A percentile compares a stretch with the other conserved stretches of the same genome.
Evolutionary conservation across 2,329 filamentous ascomycete genomes (phyloP).

Genomic region (Beauveria sp.): DNA sequence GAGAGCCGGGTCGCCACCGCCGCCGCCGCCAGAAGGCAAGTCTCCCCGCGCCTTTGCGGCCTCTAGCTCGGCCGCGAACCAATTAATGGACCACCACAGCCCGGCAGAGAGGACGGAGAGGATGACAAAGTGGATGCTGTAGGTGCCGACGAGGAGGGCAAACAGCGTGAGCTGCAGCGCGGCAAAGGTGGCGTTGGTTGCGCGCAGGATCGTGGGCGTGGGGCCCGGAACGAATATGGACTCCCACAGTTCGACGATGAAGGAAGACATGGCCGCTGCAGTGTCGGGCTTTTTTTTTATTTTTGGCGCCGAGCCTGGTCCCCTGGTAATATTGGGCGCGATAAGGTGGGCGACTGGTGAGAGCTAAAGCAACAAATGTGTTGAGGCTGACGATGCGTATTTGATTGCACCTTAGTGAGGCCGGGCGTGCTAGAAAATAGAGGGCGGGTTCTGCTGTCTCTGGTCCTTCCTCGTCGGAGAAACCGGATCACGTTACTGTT

Average conservation of each 20-base stretch:
- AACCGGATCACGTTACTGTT: not conserved
- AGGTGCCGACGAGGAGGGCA: conserved; percentile 68
- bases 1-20: conserved; percentile 7
- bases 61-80: conserved; percentile 71
- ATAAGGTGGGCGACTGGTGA: not conserved
- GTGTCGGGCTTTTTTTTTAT: not conserved
- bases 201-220: conserved; percentile 78
- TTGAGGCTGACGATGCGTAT: not conserved
- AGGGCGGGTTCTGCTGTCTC: not conserved
- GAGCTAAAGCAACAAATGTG: not conserved
- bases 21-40: conserved; percentile 7
- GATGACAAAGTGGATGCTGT: conserved; percentile 81
- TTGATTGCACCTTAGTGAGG: not conserved
- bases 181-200: conserved; percentile 85
- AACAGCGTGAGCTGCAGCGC: conserved; percentile 74
- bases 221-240: conserved; percentile 91
- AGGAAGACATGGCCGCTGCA: conserved; percentile 42
- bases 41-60: conserved; percentile 31
- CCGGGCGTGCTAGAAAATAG: not conserved
- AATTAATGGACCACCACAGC: conserved; percentile 93
- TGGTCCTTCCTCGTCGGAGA: not conserved
- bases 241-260: conserved; percentile 73
- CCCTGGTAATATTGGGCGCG: not conserved
- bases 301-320: not conserved
- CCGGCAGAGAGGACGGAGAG: conserved; percentile 72